Evolutionary conservation across 2,329 filamentous ascomycete species (phyloP).

Genomic region (Domatiomyces globalis): DNA sequence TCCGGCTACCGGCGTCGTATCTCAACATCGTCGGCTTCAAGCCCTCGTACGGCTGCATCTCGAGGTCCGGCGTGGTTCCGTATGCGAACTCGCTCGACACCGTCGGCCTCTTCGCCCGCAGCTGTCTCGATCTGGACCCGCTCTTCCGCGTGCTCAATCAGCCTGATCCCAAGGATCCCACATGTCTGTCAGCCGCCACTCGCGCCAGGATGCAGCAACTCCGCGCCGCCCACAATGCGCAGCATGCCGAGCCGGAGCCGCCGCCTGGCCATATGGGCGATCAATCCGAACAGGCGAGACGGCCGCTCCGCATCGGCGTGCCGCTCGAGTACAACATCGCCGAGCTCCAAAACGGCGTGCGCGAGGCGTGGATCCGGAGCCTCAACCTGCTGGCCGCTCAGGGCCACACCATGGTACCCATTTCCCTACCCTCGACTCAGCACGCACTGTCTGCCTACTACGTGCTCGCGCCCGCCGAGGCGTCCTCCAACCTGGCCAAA

Average conservation of each 20-base stretch:
- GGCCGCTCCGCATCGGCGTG: slow-evolving; percentile 39
- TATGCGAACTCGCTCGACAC: slow-evolving; percentile 92
- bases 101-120: slow-evolving; percentile 57
- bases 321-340: slow-evolving; percentile 73
- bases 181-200: slow-evolving; percentile 46
- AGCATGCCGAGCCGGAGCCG: not conserved
- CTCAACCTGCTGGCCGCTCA: slow-evolving; percentile 45
- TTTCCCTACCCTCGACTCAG: slow-evolving; percentile 70
- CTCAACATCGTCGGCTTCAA: slow-evolving; percentile 76
- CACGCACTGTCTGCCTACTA: slow-evolving; percentile 89
- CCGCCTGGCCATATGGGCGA: no score
- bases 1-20: slow-evolving; percentile 77
- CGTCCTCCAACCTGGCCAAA: slow-evolving; percentile 87
- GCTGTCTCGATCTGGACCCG: slow-evolving; percentile 37
- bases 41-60: slow-evolving; percentile 78
- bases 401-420: slow-evolving; percentile 59
- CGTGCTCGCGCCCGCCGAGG: slow-evolving; percentile 85
- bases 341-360: slow-evolving; percentile 59
- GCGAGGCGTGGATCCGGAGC: slow-evolving; percentile 51
- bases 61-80: slow-evolving; percentile 71
- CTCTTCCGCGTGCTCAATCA: slow-evolving; percentile 41
- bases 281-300: slow-evolving; percentile 5
- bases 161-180: slow-evolving; percentile 60
- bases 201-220: slow-evolving; percentile 26
- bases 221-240: not conserved